phyloP scores from a whole-genome alignment of 2,329 filamentous ascomycete genomes.

The Furcasterigmium furcatum region DNA sequence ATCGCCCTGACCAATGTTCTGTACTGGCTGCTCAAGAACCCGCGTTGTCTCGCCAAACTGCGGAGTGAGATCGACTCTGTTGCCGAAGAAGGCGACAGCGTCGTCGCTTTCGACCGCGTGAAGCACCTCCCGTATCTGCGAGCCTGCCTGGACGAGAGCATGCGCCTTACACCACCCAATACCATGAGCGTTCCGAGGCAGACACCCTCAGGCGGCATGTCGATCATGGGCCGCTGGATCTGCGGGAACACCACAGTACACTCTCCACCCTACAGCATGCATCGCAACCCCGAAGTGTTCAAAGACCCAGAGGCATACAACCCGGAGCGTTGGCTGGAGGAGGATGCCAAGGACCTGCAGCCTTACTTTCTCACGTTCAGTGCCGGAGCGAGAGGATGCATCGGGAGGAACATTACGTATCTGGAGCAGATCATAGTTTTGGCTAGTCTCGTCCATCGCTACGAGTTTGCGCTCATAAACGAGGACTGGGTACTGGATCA shows the following conservation, averaged over 20 bases:
- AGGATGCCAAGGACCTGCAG: conserved; percentile 8
- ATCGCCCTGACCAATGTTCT: no score
- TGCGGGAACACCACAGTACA: conserved; percentile 18
- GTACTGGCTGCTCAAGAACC: no score
- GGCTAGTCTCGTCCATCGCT: conserved; percentile 38
- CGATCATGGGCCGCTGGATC: conserved; percentile 18
- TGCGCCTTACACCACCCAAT: conserved; percentile 46
- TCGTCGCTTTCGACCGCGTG: conserved; percentile 33
- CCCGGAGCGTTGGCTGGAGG: conserved; percentile 20
- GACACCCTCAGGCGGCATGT: conserved; percentile 31
- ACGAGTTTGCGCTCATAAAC: conserved; percentile 29
- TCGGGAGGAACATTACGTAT: conserved; percentile 29
- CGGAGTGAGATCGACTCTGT: no score
- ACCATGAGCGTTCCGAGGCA: conserved; percentile 49
- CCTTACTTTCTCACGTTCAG: conserved; percentile 28
- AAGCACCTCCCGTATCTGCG: conserved; percentile 40
- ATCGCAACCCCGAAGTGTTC: conserved; percentile 19
- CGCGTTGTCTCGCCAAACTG: no score
- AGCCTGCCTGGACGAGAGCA: conserved; percentile 46
- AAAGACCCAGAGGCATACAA: conserved; percentile 16
- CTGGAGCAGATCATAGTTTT: conserved; percentile 43
- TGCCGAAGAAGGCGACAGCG: no score
- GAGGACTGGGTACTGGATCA: conserved; percentile 5
- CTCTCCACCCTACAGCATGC: conserved; percentile 20
- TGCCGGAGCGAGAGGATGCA: conserved; percentile 17